Base-by-base conservation (phyloP, 805 yeast species). In the Candida methanosorbosa region DNA sequence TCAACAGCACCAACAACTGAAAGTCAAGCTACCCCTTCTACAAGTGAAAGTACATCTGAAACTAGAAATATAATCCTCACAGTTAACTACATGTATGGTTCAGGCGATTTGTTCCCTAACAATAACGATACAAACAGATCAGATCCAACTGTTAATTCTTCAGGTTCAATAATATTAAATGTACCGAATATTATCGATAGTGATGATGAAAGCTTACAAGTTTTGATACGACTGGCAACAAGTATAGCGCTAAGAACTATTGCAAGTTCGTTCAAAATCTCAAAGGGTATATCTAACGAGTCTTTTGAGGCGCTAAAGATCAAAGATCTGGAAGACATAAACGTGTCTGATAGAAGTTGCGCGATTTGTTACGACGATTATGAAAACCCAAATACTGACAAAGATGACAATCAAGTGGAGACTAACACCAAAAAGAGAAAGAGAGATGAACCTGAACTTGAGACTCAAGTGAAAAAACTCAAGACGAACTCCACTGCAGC, bases 241-340 rank as follows among this genome's bases (percentile, higher is more conserved):
- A 75, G 76, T 18, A 67, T 81, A 54, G 87, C 87, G 1, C 65
- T 78, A 51, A 61, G 79, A 27, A 75, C 84, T 13, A 71, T 80
- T 25, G 64, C 73, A 4, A 66, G 70, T 16, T 64, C 70, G 27
- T 58, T 69, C 21, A 63, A 67, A 37, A 65, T 63, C 36, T 61
- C 66, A 15, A 62, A 67, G 25, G 84, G 85, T 9, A 63, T 78
- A 4, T 59, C 79, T 0, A 53, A 63, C 17, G 70, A 70, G 18
- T 62, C 61, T 22, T 79, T 81, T 55, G 70, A 70, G 22, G 57
- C 63, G 5, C 64, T 79, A 36, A 71, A 74, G 5, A 48, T 61
- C 1, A 49, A 59, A 27, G 47, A 52, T 13, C 39, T 55, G 1
- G 37, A 42, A 1, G 61, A 62, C 0, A 39, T 70, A 27, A 27